These are phyloP conservation scores for Fusarium nelsonii DNA, from an alignment of 2,329 filamentous ascomycete genomes.

Conservation along the genomic window DNA sequence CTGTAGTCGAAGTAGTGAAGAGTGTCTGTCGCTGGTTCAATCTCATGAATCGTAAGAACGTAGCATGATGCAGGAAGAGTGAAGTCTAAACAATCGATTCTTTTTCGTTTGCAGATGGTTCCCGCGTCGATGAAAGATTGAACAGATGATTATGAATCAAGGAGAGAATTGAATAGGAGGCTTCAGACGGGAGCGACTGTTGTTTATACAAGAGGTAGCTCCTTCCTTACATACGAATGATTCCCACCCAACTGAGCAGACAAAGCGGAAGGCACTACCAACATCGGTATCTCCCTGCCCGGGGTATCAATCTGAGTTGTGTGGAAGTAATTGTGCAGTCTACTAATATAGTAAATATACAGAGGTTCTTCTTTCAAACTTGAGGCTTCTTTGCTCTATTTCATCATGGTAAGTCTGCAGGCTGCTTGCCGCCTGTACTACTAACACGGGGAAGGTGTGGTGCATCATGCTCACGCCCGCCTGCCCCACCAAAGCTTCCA, in stretches of 20 bases:
- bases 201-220: not conserved
- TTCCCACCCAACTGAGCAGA: too few relatives aligned
- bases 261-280: too few relatives aligned
- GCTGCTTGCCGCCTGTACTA: not conserved
- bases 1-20: not conserved
- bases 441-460: not conserved
- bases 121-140: not conserved
- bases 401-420: not conserved
- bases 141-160: not conserved
- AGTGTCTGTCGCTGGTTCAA: not conserved
- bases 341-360: too few relatives aligned
- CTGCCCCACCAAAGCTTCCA: conserved; percentile 53
- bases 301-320: too few relatives aligned
- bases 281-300: too few relatives aligned
- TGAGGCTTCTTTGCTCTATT: too few relatives aligned
- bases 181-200: not conserved
- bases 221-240: not conserved
- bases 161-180: not conserved
- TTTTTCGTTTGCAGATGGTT: too few relatives aligned
- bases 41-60: not conserved
- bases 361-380: too few relatives aligned
- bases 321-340: too few relatives aligned
- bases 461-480: not conserved
- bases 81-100: not conserved
- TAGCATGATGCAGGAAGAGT: not conserved